Evolutionary conservation across 768 basidiomycete species (phyloP), one percentile per base, ranked within the genome.

Genomic region (Lactarius hatsudake): DNA sequence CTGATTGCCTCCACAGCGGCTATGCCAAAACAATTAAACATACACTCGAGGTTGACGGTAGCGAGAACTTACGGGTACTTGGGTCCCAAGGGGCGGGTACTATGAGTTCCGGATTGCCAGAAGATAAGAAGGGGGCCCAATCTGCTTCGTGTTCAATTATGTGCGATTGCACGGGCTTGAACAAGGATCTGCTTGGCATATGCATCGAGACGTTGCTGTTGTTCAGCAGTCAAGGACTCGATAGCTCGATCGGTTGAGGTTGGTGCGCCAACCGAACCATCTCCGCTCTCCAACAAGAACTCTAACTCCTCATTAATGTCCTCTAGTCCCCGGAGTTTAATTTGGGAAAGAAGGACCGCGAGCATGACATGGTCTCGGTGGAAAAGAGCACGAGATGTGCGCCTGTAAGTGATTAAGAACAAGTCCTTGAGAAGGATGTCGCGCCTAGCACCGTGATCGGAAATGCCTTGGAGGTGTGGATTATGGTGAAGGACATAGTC

Each of bases 401-500:
- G 84, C 76, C 85, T 87, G 79, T 91, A 98, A 26, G 94, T 87
- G 32, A 90, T 82, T 38, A 95, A 78, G 86, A 98, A 98, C 20
- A 99, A 82, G 72, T 97, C 95, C 62, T 88, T 87, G 62, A 94
- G 78, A 26, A 99, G 80, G 62, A 96, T 90, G 56, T 89, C 84
- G 42, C 93, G 86, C 13, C 97, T 88, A 53, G 78, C 79, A 59
- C 81, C 79, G 64, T 94, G 78, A 69, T 97, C 94, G 28, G 87
- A 81, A 65, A 96, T 82, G 66, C 84, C 86, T 76, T 84, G 88
- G 69, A 98, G 84, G 75, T 94, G 90, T 13, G 96, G 95, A 74
- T 98, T 98, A 72, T 91, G 89, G 71, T 91, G 90, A 9, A 98
- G 85, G 65, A 96, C 87, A 72, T 91, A 93, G 79, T 98, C 94